These are phyloP conservation scores for Leccinum laetum DNA, from an alignment of 1,284 basidiomycete genomes.

Conservation along the genomic window DNA sequence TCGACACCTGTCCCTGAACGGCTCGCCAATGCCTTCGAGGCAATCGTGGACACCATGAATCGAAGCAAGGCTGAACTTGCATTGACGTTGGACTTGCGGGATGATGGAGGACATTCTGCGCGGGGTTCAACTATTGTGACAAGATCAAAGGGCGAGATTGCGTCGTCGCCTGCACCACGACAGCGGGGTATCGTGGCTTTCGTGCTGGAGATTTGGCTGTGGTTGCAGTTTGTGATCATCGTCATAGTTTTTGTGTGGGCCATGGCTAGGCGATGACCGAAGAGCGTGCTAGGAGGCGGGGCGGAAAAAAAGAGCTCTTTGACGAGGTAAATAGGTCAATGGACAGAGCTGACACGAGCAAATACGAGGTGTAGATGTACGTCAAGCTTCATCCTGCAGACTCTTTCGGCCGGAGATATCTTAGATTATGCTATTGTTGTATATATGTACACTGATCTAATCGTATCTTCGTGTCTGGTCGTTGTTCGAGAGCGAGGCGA, in stretches of 20 bases:
- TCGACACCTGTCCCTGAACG: conserved; percentile 37
- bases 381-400: background rate
- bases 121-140: background rate
- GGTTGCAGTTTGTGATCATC: conserved; percentile 75
- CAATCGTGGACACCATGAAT: conserved; percentile 42
- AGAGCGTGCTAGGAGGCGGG: conserved; percentile 61
- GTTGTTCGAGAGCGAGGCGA: background rate
- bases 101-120: conserved; percentile 9
- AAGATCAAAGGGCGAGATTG: conserved; percentile 4
- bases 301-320: conserved; percentile 35
- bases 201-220: conserved; percentile 73
- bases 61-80: conserved; percentile 17
- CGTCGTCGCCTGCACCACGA: conserved; percentile 19
- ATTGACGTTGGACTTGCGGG: conserved; percentile 12
- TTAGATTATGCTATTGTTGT: conserved; percentile 29
- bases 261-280: conserved; percentile 75
- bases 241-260: conserved; percentile 74
- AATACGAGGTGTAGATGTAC: conserved; percentile 2
- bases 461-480: background rate
- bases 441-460: conserved; percentile 19
- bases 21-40: conserved; percentile 39
- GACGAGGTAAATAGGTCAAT: conserved; percentile 4
- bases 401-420: conserved; percentile 11
- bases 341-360: background rate
- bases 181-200: conserved; percentile 45